A percentile compares a stretch with the other conserved stretches of the same genome.
These are phyloP conservation scores for Datisca glomerata DNA, from an alignment of 306 rosid genomes.

Conservation along the genomic window DNA sequence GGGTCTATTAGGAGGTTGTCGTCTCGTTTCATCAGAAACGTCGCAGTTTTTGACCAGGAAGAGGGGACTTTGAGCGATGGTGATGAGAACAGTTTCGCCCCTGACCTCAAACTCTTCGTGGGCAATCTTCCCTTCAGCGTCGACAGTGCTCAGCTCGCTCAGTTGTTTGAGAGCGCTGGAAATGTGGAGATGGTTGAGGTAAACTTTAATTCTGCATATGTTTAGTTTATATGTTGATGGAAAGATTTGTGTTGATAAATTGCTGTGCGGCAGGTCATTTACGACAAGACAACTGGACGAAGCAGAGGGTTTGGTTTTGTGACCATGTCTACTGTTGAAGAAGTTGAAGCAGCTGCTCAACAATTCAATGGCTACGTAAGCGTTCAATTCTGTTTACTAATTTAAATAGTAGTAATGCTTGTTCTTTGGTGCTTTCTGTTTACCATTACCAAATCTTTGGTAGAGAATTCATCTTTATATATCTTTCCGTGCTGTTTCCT, in stretches of 20 bases:
- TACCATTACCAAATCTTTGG: too few species aligned
- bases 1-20: slow-evolving; percentile 12
- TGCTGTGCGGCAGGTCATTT: slow-evolving; percentile 46
- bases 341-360: slow-evolving; percentile 68
- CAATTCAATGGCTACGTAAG: slow-evolving; percentile 91
- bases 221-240: neutral
- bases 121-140: slow-evolving; percentile 77
- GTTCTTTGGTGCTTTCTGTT: too few species aligned
- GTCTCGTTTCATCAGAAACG: slow-evolving; percentile 38
- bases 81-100: slow-evolving; percentile 21
- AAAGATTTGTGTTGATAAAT: neutral
- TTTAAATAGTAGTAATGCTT: too few species aligned
- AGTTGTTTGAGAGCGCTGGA: slow-evolving; percentile 59
- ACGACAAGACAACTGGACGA: slow-evolving; percentile 78
- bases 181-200: slow-evolving; percentile 89
- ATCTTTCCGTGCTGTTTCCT: too few species aligned
- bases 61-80: slow-evolving; percentile 33
- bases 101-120: slow-evolving; percentile 63
- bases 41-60: slow-evolving; percentile 61
- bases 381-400: neutral
- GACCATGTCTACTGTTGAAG: slow-evolving; percentile 64
- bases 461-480: too few species aligned
- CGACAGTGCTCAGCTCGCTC: slow-evolving; percentile 89
- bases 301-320: slow-evolving; percentile 97
- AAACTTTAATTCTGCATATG: neutral